Evolutionary conservation across 352 stramenopile genomes (phyloP).

Genomic region (Phytophthora capsici): DNA sequence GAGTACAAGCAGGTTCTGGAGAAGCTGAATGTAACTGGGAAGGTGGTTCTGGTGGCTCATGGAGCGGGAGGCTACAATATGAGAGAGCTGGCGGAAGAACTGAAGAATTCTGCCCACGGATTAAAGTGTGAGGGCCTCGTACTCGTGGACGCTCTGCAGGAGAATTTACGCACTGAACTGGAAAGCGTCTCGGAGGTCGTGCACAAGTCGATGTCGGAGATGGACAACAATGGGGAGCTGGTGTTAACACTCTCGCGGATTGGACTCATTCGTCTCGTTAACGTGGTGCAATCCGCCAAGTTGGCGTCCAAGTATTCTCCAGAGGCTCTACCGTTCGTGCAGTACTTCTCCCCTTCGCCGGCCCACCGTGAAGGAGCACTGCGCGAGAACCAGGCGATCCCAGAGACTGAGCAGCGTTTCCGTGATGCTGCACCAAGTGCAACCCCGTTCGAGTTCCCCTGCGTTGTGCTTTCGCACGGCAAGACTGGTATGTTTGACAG

Average conservation of each 20-base stretch:
- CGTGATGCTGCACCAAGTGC: constrained; percentile 31
- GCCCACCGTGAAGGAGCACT: constrained; percentile 64
- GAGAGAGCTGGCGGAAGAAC: constrained; percentile 59
- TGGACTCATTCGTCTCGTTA: constrained; percentile 75
- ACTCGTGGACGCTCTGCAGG: constrained; percentile 75
- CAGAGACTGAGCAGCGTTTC: constrained; percentile 68
- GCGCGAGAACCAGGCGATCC: constrained; percentile 63
- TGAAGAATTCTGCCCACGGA: constrained; percentile 26
- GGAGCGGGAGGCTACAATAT: constrained; percentile 86
- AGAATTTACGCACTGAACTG: constrained; percentile 64
- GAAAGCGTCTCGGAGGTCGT: constrained; percentile 71
- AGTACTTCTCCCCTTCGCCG: constrained; percentile 71
- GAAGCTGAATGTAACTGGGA: constrained; percentile 57
- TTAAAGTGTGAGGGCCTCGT: constrained; percentile 66
- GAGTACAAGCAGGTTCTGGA: constrained; percentile 74
- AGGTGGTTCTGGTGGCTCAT: constrained; percentile 75
- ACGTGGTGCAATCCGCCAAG: constrained; percentile 68
- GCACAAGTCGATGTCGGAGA: constrained; percentile 53
- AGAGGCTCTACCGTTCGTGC: constrained; percentile 57
- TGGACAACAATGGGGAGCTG: constrained; percentile 70
- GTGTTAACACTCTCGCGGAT: constrained; percentile 60
- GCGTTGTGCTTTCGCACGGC: constrained; percentile 74
- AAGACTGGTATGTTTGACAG: constrained; percentile 71
- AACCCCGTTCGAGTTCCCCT: constrained; percentile 56
- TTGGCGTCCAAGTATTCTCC: constrained; percentile 59